These are phyloP conservation scores for Avena eriantha DNA, from an alignment of 176 grass and related monocot genomes.

Conservation along the genomic window DNA sequence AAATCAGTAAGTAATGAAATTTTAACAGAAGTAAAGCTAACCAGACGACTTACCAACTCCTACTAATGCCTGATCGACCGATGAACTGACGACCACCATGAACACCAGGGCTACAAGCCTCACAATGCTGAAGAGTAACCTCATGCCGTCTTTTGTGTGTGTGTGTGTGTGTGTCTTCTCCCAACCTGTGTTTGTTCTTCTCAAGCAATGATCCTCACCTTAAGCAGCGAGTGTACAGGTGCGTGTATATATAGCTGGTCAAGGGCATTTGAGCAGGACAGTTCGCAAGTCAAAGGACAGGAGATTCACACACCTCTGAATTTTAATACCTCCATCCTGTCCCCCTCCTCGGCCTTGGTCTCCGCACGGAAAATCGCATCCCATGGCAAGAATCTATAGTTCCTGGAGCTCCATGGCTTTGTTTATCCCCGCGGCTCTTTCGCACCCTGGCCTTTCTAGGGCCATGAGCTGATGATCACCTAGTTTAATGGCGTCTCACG, in stretches of 20 bases:
- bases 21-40: too few relatives aligned
- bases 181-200: constrained; percentile 3
- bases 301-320: constrained; percentile 49
- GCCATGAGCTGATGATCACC: constrained; percentile 40
- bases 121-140: constrained; percentile 37
- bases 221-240: background rate
- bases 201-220: constrained; percentile 18
- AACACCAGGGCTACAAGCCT: constrained; percentile 52
- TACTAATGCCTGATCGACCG: constrained; percentile 57
- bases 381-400: constrained; percentile 80
- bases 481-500: constrained; percentile 75
- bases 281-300: constrained; percentile 69
- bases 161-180: background rate
- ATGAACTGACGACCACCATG: constrained; percentile 48
- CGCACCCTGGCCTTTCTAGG: constrained; percentile 36
- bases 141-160: constrained; percentile 42
- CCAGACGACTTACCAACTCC: constrained; percentile 60
- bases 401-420: constrained; percentile 50
- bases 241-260: constrained; percentile 46
- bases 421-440: constrained; percentile 31
- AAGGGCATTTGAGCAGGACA: constrained; percentile 38
- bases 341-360: constrained; percentile 52
- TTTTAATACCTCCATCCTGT: constrained; percentile 63
- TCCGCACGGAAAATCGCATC: constrained; percentile 35
- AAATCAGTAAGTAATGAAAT: too few relatives aligned